Conservation (phyloP, 208 protist species). For the Borovskyia barvae region DNA sequence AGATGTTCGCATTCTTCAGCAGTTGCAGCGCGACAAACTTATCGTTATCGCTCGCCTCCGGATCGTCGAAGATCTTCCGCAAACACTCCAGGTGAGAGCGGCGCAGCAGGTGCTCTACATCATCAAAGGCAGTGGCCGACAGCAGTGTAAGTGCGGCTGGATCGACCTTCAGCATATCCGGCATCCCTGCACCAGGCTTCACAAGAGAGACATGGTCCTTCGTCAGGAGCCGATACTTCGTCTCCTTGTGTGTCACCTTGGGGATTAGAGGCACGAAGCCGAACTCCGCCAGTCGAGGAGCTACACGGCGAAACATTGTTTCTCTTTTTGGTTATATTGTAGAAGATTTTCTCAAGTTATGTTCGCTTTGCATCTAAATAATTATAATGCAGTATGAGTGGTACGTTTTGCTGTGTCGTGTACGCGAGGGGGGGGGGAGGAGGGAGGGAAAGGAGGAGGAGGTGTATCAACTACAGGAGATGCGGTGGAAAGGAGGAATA, state of each 20-base stretch:
- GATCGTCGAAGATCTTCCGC: constrained; percentile 94
- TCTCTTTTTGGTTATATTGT: not conserved
- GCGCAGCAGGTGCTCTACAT: constrained; percentile 95
- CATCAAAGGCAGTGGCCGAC: constrained; percentile 84
- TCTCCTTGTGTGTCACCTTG: constrained; percentile 64
- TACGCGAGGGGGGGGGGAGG: too few species aligned
- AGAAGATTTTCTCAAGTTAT: too few species aligned
- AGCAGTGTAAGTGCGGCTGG: constrained; percentile 88
- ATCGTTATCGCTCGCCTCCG: constrained; percentile 96
- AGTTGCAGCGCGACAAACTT: constrained; percentile 96
- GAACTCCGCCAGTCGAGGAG: constrained; percentile 45
- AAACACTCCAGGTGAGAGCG: constrained; percentile 92
- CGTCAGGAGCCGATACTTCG: constrained; percentile 76
- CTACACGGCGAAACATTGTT: constrained; percentile 55
- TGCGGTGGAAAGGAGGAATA: not conserved
- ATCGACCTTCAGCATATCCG: constrained; percentile 87
- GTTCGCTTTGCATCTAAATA: too few species aligned
- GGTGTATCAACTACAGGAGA: not conserved
- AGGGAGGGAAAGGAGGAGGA: not conserved
- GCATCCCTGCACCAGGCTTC: constrained; percentile 43
- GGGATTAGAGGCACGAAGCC: constrained; percentile 79
- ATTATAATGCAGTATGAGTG: too few species aligned
- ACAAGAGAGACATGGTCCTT: constrained; percentile 85
- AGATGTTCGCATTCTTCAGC: constrained; percentile 97
- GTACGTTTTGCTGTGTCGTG: too few species aligned